Evolutionary conservation across 1,139 yeast genomes (phyloP).

Genomic region (Kodamaea plutei): DNA sequence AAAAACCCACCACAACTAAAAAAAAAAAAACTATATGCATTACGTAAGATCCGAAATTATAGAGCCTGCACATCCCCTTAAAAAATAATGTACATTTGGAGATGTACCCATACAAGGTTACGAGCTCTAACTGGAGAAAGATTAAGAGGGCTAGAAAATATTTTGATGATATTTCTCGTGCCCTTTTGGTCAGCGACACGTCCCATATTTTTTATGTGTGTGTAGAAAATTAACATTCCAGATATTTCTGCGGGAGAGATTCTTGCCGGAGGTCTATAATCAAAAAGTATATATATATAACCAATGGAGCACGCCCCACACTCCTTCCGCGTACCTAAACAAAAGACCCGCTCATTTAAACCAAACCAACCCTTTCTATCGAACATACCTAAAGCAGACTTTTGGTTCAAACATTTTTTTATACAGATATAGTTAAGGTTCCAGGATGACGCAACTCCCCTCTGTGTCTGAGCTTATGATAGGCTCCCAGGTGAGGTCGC

Average conservation of each 20-base stretch:
- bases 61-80: too few species aligned
- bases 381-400: too few species aligned
- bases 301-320: too few species aligned
- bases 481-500: conserved; percentile 10
- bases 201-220: neutral
- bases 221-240: neutral
- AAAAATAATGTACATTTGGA: too few species aligned
- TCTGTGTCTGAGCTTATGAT: conserved; percentile 34
- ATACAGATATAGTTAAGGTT: conserved; percentile 1
- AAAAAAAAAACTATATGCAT: too few species aligned
- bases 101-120: too few species aligned
- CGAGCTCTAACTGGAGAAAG: neutral
- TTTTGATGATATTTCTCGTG: neutral
- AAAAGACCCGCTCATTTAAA: too few species aligned
- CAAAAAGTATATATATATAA: conserved; percentile 5
- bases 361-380: too few species aligned
- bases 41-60: too few species aligned
- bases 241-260: conserved; percentile 1
- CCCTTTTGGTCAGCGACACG: conserved; percentile 1
- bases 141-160: neutral
- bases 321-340: too few species aligned
- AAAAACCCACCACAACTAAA: too few species aligned
- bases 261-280: neutral
- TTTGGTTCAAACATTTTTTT: too few species aligned
- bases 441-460: conserved; percentile 32